A percentile compares a stretch with the other conserved stretches of the same genome.
These are phyloP conservation scores for Candida wancherniae DNA, from an alignment of 805 yeast genomes.

Conservation along the genomic window DNA sequence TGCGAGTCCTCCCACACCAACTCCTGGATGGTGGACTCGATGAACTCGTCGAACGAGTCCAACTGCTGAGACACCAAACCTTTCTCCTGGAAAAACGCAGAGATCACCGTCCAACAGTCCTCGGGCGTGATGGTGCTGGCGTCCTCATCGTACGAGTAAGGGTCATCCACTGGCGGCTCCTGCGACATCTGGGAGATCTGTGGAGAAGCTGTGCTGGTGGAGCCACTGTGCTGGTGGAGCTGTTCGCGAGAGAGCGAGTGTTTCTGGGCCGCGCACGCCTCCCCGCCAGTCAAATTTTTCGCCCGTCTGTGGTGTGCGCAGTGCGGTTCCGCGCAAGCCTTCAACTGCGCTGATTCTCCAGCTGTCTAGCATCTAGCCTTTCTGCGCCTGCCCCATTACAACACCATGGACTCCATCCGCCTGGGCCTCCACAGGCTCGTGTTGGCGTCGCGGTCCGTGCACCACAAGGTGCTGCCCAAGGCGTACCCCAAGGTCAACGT, in stretches of 20 bases:
- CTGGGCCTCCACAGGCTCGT: slow-evolving; percentile 7
- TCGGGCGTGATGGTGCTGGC: slow-evolving; percentile 78
- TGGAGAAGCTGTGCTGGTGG: too few relatives aligned
- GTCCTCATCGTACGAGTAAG: slow-evolving; percentile 59
- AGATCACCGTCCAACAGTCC: slow-evolving; percentile 98
- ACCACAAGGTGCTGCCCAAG: slow-evolving; percentile 26
- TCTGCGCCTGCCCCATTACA: neutral
- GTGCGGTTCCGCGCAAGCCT: neutral
- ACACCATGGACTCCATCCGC: slow-evolving; percentile 5
- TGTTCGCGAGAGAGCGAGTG: slow-evolving; percentile 1
- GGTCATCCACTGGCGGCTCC: slow-evolving; percentile 42
- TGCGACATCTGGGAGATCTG: slow-evolving; percentile 20
- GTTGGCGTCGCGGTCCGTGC: slow-evolving; percentile 17
- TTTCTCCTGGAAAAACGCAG: slow-evolving; percentile 91
- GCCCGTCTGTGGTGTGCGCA: neutral
- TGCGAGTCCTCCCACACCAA: slow-evolving; percentile 94
- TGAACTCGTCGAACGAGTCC: slow-evolving; percentile 97
- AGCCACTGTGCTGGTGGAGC: too few relatives aligned
- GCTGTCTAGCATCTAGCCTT: neutral
- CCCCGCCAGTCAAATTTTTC: slow-evolving; percentile 4
- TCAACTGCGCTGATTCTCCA: neutral
- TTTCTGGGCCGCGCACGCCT: slow-evolving; percentile 9
- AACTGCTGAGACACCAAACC: slow-evolving; percentile 97
- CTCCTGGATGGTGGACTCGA: slow-evolving; percentile 94
- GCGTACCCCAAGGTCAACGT: slow-evolving; percentile 38